Evolutionary conservation across 371 early-diverging fungal species (phyloP).

Genomic region (Mucor plumbeus): DNA sequence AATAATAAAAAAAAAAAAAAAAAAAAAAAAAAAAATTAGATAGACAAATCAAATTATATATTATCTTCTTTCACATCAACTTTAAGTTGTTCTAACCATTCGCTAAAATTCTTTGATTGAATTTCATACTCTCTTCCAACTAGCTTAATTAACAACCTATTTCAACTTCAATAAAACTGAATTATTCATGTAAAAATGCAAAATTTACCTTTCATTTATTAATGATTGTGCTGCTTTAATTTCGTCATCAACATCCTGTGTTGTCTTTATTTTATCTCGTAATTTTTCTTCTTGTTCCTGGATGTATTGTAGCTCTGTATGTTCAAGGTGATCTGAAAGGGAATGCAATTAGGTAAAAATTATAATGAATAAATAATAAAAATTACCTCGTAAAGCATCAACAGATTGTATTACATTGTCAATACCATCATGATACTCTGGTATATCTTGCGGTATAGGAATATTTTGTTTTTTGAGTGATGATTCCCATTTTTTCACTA

Average conservation of each 20-base stretch:
- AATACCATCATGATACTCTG: constrained; percentile 10
- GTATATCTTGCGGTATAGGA: background rate
- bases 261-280: background rate
- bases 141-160: background rate
- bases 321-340: constrained; percentile 5
- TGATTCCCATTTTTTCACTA: constrained; percentile 15
- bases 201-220: constrained; percentile 3
- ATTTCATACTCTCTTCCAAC: constrained; percentile 13
- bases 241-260: background rate
- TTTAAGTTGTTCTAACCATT: constrained; percentile 8
- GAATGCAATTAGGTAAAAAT: too few relatives aligned
- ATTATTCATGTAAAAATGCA: background rate
- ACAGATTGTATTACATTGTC: constrained; percentile 16
- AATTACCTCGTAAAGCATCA: constrained; percentile 13
- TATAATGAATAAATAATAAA: too few relatives aligned
- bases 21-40: background rate
- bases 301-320: constrained; percentile 2
- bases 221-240: background rate
- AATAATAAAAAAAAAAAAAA: too few relatives aligned
- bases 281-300: constrained; percentile 5
- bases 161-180: background rate
- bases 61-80: background rate
- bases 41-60: too few relatives aligned
- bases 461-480: constrained; percentile 2
- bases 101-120: constrained; percentile 2